Percentiles rank a stretch among this genome's conserved stretches.
These are phyloP conservation scores for Magnusiomyces magnusii DNA, from an alignment of 1,139 yeast species.

Conservation along the genomic window DNA sequence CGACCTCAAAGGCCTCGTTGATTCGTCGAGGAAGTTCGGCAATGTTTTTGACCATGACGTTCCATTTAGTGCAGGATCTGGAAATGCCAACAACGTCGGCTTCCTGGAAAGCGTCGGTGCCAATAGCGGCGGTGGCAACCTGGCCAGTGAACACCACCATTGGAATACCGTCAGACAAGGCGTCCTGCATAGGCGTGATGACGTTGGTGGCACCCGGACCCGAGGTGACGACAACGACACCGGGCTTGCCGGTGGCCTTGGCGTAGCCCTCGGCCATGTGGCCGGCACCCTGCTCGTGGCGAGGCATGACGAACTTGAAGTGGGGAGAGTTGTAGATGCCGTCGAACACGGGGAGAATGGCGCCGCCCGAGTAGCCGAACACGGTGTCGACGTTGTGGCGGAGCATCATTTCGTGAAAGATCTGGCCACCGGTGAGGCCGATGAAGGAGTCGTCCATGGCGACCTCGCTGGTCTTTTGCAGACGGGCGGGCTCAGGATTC, in stretches of 20 bases:
- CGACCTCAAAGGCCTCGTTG: constrained; percentile 97
- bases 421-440: constrained; percentile 95
- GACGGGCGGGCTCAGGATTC: constrained; percentile 7
- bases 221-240: constrained; percentile 94
- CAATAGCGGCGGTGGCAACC: constrained; percentile 91
- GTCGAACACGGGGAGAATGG: constrained; percentile 94
- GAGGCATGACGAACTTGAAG: constrained; percentile 84
- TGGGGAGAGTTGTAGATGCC: constrained; percentile 89
- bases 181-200: constrained; percentile 96
- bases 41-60: constrained; percentile 93
- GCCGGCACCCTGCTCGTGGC: constrained; percentile 99
- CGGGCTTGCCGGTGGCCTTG: constrained; percentile 92
- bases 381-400: constrained; percentile 93
- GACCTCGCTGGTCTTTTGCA: constrained; percentile 10
- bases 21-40: constrained; percentile 93
- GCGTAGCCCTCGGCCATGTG: constrained; percentile 99
- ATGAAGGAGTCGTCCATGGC: constrained; percentile 44
- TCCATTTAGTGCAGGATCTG: constrained; percentile 97
- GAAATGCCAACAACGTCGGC: constrained; percentile 97
- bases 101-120: constrained; percentile 98
- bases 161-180: constrained; percentile 95
- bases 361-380: constrained; percentile 97
- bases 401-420: constrained; percentile 97
- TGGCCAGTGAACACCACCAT: constrained; percentile 97
- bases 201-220: constrained; percentile 99